A percentile compares a stretch with the other conserved stretches of the same genome.
Conservation (phyloP, 208 protist genomes). For the Trypanosoma theileri region DNA sequence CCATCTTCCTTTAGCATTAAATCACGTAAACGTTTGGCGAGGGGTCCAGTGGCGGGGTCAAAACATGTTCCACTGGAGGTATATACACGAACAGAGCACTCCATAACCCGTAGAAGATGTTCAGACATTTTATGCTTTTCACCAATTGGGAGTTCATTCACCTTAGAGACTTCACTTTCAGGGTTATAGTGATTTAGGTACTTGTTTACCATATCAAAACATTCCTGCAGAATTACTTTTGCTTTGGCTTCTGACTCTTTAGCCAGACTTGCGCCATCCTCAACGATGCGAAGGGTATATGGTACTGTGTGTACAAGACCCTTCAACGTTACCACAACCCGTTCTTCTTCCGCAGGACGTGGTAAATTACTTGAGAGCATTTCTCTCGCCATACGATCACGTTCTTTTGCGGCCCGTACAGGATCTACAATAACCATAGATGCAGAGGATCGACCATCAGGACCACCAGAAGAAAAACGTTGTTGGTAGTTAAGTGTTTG, state of each 20-base stretch:
- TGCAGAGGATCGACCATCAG: constrained; percentile 46
- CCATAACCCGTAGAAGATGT: constrained; percentile 35
- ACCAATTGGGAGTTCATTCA: constrained; percentile 30
- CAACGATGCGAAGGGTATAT: constrained; percentile 48
- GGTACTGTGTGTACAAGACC: constrained; percentile 75
- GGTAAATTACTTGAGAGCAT: constrained; percentile 59
- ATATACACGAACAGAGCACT: constrained; percentile 39
- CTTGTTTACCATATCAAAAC: constrained; percentile 57
- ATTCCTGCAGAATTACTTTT: constrained; percentile 36
- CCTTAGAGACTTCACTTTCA: constrained; percentile 41
- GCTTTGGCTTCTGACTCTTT: constrained; percentile 14
- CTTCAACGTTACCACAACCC: constrained; percentile 35
- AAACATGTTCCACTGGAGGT: constrained; percentile 36
- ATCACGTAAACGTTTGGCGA: constrained; percentile 28
- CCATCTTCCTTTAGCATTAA: constrained; percentile 3
- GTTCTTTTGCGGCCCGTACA: constrained; percentile 49
- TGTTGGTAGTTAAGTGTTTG: neutral
- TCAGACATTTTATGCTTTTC: constrained; percentile 41
- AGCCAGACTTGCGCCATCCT: neutral
- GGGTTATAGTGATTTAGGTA: constrained; percentile 51
- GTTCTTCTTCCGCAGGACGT: constrained; percentile 26
- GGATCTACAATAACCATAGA: constrained; percentile 63
- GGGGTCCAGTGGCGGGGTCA: constrained; percentile 36
- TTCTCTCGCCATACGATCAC: constrained; percentile 59
- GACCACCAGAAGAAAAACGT: constrained; percentile 15